Percentiles rank a stretch among this genome's conserved stretches.
Conservation (phyloP, 352 stramenopile genomes). For the Blastocystis sp. region DNA sequence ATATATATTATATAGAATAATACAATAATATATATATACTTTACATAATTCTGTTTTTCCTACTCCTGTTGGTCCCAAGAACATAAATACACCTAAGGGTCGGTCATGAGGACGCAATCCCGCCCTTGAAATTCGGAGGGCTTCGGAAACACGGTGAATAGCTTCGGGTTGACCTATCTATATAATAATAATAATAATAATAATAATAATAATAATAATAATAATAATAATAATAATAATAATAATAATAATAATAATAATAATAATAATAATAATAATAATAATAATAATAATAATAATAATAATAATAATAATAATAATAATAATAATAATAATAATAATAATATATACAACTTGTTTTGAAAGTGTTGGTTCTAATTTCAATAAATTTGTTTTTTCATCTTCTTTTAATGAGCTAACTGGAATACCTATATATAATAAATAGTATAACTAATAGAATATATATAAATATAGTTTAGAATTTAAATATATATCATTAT, state of each 20-base stretch:
- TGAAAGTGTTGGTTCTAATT: conserved; percentile 71
- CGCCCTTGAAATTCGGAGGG: conserved; percentile 66
- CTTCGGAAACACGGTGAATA: conserved; percentile 66
- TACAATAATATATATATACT: too few relatives aligned
- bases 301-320: too few relatives aligned
- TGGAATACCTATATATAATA: conserved; percentile 64
- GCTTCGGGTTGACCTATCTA: conserved; percentile 67
- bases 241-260: too few relatives aligned
- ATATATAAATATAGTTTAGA: background rate
- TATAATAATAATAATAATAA: too few relatives aligned
- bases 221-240: too few relatives aligned
- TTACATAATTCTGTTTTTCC: conserved; percentile 92
- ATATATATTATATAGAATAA: too few relatives aligned
- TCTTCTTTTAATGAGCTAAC: conserved; percentile 70
- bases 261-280: too few relatives aligned
- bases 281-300: too few relatives aligned
- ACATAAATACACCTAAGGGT: conserved; percentile 76
- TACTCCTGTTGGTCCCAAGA: conserved; percentile 69
- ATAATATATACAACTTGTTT: too few relatives aligned
- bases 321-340: conserved; percentile 46
- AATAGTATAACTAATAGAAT: background rate
- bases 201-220: too few relatives aligned
- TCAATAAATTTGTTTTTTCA: conserved; percentile 76
- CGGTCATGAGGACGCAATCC: conserved; percentile 77
- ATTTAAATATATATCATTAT: background rate